Evolutionary conservation across 495 filamentous ascomycete genomes (phyloP).

Genomic region (Baudoinia panamericana): DNA sequence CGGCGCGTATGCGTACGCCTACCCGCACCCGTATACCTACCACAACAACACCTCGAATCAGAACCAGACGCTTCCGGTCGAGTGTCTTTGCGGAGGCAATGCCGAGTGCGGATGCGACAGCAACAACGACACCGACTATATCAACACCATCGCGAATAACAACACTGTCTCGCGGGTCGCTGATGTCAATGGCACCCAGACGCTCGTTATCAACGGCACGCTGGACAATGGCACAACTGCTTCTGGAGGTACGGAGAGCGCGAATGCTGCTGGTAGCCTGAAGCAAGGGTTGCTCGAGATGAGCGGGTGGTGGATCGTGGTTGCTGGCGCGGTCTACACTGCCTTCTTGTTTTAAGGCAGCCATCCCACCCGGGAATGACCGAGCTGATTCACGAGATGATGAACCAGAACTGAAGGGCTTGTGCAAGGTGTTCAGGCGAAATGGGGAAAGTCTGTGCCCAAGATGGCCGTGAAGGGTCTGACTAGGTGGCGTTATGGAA

Average conservation of each 20-base stretch:
- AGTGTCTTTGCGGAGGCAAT: slow-evolving; percentile 61
- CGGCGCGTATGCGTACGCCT: slow-evolving; percentile 59
- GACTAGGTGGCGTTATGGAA: too few relatives aligned
- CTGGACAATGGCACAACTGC: slow-evolving; percentile 37
- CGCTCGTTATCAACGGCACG: slow-evolving; percentile 73
- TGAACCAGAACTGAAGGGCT: too few relatives aligned
- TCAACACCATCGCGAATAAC: slow-evolving; percentile 53
- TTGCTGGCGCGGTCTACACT: slow-evolving; percentile 8
- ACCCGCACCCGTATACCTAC: slow-evolving; percentile 47
- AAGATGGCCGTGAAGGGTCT: too few relatives aligned
- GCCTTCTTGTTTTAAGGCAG: too few relatives aligned
- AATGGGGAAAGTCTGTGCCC: too few relatives aligned
- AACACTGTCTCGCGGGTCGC: slow-evolving; percentile 44
- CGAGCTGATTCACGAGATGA: too few relatives aligned
- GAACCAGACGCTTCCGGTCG: slow-evolving; percentile 59
- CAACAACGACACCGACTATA: slow-evolving; percentile 46
- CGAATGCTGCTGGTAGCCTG: slow-evolving; percentile 3
- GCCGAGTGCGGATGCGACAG: slow-evolving; percentile 71
- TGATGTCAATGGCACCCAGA: slow-evolving; percentile 59
- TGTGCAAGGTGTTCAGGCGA: too few relatives aligned
- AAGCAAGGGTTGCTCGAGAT: slow-evolving; percentile 7
- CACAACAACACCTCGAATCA: slow-evolving; percentile 36
- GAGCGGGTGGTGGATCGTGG: slow-evolving; percentile 7
- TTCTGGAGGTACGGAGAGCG: slow-evolving; percentile 1
- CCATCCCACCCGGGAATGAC: too few relatives aligned